Evolutionary conservation across 352 stramenopile genomes (phyloP), one percentile per base, ranked within the genome.

Genomic region (Phytophthora citrophthora): DNA sequence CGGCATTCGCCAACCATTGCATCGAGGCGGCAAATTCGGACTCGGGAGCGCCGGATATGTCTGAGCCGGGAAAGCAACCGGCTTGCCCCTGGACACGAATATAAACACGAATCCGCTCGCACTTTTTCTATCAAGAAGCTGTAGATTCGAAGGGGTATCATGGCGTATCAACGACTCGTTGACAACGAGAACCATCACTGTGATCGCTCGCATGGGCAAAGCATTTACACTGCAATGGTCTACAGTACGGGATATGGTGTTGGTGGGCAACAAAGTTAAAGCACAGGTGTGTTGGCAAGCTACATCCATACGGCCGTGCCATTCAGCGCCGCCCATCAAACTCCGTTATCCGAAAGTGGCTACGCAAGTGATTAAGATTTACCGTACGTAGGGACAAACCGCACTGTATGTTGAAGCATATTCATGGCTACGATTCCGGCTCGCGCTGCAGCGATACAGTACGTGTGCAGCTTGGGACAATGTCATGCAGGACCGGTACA

Each of bases 71-170:
- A 59, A 59, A 64, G 7, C 36, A 34, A 53, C 44, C 54, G 54
- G 34, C 39, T 51, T 27, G 55, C 45, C 39, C 44, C 38, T 23
- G 54, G 26, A 29, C 16, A 46, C 44, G 29, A 46, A 54, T 48
- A 61, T 38, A 53, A 54, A 61, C 31, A 46, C 29, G 20, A 54
- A 31, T 48, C 15, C 24, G 16, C 10, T 52, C 40, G 57, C 43
- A 61, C 59, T 54, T 67, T 61, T 59, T 66, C 59, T 67, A 61
- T 55, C 59, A 43, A 11, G 18, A 2, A 50, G 55, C 45, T 64
- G 29, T 45, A 64, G 45, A 64, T 64, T 29, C 26, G 26, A 29
- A 29, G 6, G 26, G 26, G 26, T 7, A 29, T 29, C 26, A 8
- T 0, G 4, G 6, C 26, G 26, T 29, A 7, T 20, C 20, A 20